Conservation (phyloP, 257 asterid genomes). For the Rehmannia glutinosa region DNA sequence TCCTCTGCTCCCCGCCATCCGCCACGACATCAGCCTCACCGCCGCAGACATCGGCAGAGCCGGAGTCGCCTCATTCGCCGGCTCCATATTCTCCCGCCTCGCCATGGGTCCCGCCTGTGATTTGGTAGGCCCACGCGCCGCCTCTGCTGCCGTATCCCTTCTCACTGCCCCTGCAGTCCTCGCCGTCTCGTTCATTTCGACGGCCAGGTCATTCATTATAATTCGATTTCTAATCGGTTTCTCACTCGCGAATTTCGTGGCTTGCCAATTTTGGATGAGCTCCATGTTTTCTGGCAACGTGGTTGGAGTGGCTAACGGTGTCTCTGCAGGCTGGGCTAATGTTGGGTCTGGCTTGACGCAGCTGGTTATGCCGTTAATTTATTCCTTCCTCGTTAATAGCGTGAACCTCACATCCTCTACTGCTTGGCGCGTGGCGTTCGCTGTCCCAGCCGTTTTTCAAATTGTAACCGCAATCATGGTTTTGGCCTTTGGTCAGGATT, state of each 20-base stretch:
- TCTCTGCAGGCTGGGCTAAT: conserved; percentile 88
- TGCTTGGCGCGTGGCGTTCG: conserved; percentile 38
- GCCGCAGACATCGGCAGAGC: conserved; percentile 36
- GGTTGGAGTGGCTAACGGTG: conserved; percentile 58
- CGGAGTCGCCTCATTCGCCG: conserved; percentile 37
- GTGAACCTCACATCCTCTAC: background rate
- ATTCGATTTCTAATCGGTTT: conserved; percentile 49
- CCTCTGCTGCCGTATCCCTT: conserved; percentile 46
- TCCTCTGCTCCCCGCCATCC: conserved; percentile 71
- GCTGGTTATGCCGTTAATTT: conserved; percentile 48
- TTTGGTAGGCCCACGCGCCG: conserved; percentile 46
- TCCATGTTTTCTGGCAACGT: conserved; percentile 54
- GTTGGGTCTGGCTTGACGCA: conserved; percentile 85
- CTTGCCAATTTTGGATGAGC: conserved; percentile 68
- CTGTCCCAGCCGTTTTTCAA: conserved; percentile 38
- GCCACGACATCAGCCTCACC: conserved; percentile 57
- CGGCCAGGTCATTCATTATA: conserved; percentile 26
- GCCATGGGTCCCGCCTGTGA: conserved; percentile 56
- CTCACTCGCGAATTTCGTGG: conserved; percentile 48
- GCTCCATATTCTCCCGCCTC: conserved; percentile 41
- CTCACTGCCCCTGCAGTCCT: conserved; percentile 41
- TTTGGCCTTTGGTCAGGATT: conserved; percentile 45
- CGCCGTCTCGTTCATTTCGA: conserved; percentile 27
- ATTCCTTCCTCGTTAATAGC: no score
- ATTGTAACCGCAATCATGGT: conserved; percentile 34